Percentiles rank a stretch among this genome's conserved stretches.
Conservation (phyloP, 2,329 filamentous ascomycete species). For the Phyllosticta citribraziliensis region DNA sequence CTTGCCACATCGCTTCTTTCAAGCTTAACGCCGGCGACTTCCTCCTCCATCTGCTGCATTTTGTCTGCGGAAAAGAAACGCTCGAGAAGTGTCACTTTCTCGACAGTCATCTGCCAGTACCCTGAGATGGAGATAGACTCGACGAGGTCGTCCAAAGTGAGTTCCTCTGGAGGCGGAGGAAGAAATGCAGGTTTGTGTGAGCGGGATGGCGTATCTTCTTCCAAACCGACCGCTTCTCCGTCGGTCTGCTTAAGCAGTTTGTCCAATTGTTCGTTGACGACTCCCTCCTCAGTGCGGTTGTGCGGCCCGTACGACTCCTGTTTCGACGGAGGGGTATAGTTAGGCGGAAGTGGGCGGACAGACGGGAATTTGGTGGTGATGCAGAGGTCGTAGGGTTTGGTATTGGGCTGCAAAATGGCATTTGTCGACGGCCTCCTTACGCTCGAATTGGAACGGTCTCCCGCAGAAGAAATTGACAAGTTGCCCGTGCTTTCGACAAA, state of each 20-base stretch:
- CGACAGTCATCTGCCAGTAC: background rate
- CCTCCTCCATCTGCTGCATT: background rate
- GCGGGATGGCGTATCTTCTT: no score
- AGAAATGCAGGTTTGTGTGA: background rate
- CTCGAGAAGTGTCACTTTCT: background rate
- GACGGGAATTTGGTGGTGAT: conserved; percentile 38
- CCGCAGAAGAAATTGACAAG: no score
- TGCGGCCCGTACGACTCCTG: conserved; percentile 4
- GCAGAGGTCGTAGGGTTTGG: conserved; percentile 35
- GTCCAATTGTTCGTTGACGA: conserved; percentile 42
- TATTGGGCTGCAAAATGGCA: conserved; percentile 24
- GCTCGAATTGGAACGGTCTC: conserved; percentile 6
- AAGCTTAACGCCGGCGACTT: background rate
- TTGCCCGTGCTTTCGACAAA: no score
- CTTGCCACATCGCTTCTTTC: background rate
- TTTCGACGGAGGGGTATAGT: conserved; percentile 1
- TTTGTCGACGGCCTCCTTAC: conserved; percentile 10
- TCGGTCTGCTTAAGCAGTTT: conserved; percentile 25
- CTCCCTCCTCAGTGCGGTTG: conserved; percentile 36
- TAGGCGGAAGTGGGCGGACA: conserved; percentile 12
- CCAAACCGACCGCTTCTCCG: no score
- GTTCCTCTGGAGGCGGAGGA: background rate
- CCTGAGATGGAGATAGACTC: background rate
- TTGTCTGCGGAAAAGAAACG: background rate
- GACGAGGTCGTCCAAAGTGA: background rate